Base-by-base conservation (phyloP, 2,329 filamentous ascomycete genomes). In the Akanthomyces dipterigenus region DNA sequence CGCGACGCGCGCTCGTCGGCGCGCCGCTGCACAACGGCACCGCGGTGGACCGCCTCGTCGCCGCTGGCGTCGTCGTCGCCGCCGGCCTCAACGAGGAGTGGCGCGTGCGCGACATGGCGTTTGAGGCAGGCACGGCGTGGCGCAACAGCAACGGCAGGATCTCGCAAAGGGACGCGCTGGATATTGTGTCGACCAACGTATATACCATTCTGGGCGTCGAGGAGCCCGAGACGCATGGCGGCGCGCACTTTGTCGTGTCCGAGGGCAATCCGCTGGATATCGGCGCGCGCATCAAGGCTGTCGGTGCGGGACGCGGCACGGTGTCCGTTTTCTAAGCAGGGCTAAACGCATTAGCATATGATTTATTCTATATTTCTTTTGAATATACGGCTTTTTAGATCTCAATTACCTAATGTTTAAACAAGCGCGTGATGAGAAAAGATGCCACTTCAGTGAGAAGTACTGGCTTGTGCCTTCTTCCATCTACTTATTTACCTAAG, bases 21-120 rank as follows among this genome's bases (percentile, higher is more conserved):
- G 86, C 86, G 5, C 87, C 87, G 1, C 76, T 89, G 0, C 87
- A 85, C 0, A 87, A 88, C 66, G 85, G 85, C 28, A 88, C 86
- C 1, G 79, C 80, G 0, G 74, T 87, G 5, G 84, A 88, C 63
- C 70, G 68, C 14, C 77, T 89, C 1, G 65, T 86, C 0, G 78
- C 79, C 8, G 85, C 85, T 0, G 86, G 85, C 2, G 86, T 88
- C 0, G 68, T 73, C 3, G 77, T 82, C 1, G 86, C 80, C 0
- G 78, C 88, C 26, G 83, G 85, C 0, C 76, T 86, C 5, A 76
- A 80, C 46, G 84, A 88, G 68, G 83, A 87, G 65, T 88, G 83
- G 84, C 68, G 83, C 56, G 78, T 87, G 3, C 76, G 85, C 34
- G 83, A 88, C 64, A 66, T 89, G 64, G 81, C 78, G 0, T 72